A percentile compares a stretch with the other conserved stretches of the same genome.
These are phyloP conservation scores for Amphirosellinia nigrospora DNA, from an alignment of 495 filamentous ascomycete genomes.

Conservation along the genomic window DNA sequence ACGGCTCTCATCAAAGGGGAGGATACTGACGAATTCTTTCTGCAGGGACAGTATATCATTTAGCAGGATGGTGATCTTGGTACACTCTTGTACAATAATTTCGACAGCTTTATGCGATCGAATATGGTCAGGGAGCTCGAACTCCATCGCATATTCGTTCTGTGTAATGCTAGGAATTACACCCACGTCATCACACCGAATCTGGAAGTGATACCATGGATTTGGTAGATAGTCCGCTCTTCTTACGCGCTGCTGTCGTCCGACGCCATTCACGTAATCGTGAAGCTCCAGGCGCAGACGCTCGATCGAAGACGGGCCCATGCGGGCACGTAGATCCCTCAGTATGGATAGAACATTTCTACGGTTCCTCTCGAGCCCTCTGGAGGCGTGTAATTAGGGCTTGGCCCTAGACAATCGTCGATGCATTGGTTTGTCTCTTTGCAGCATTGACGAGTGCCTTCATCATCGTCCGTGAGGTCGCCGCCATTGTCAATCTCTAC, in stretches of 20 bases:
- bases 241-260: slow-evolving; percentile 34
- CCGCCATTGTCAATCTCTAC: slow-evolving; percentile 40
- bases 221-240: slow-evolving; percentile 33
- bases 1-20: background rate
- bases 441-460: slow-evolving; percentile 31
- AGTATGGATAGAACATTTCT: slow-evolving; percentile 38
- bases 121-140: slow-evolving; percentile 35
- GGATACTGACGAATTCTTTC: slow-evolving; percentile 37
- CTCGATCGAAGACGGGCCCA: slow-evolving; percentile 28
- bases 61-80: slow-evolving; percentile 33
- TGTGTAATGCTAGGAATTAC: slow-evolving; percentile 38
- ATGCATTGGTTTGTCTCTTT: slow-evolving; percentile 36
- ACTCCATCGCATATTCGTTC: slow-evolving; percentile 40
- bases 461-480: slow-evolving; percentile 35
- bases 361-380: slow-evolving; percentile 30
- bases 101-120: slow-evolving; percentile 37
- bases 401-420: slow-evolving; percentile 33
- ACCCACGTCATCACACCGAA: slow-evolving; percentile 36
- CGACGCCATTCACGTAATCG: slow-evolving; percentile 36
- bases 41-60: slow-evolving; percentile 40
- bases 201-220: slow-evolving; percentile 40
- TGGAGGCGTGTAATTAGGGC: slow-evolving; percentile 36
- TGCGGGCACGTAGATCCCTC: slow-evolving; percentile 30
- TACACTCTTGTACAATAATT: slow-evolving; percentile 33
- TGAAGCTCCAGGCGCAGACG: slow-evolving; percentile 35